Base-by-base conservation (phyloP, 192 early-diverging fungal genomes). In the Linnemannia zychae region DNA sequence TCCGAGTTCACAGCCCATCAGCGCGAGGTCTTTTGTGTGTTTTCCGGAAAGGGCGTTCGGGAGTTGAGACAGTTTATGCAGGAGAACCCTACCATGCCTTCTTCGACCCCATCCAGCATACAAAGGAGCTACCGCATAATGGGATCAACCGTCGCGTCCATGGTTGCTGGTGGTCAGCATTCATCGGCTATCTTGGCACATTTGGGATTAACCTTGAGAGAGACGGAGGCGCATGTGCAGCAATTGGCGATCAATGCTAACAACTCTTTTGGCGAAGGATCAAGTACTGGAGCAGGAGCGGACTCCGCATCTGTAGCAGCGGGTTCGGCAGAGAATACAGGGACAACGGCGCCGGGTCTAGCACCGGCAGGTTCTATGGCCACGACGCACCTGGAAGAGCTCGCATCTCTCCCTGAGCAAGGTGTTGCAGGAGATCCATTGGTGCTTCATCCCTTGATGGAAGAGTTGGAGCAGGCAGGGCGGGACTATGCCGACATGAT, bases 1-100 rank as follows among this genome's bases (percentile, higher is more conserved):
- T 90, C 88, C 50, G 90, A 90, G 44, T 93, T 91, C 66, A 91
- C 84, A 48, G 77, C 67, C 12, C 90, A 91, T 75, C 92, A 93
- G 70, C 84, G 89, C 17, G 84, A 88, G 20, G 86, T 90, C 1
- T 93, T 93, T 83, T 93, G 92, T 85, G 92, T 93, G 2, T 93
- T 90, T 72, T 90, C 88, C 66, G 92, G 92, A 0, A 89, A 89
- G 74, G 92, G 92, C 20, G 92, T 93, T 7, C 71, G 88, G 60
- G 91, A 93, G 11, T 72, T 92, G 36, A 53, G 90, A 50, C 73
- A 77, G 1, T 88, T 84, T 71, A 85, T 93, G 53, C 52, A 79
- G n/a, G 86, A 89, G 15, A 83, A 76, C 69, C 71, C 76, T 1
- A 40, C 74, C 17, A 36, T 67, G 33, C 44, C 69, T 37, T 40